Percentiles rank a stretch among this genome's conserved stretches.
phyloP scores from a whole-genome alignment of 2,329 filamentous ascomycete species.

The Hirsutella minnesotensis region DNA sequence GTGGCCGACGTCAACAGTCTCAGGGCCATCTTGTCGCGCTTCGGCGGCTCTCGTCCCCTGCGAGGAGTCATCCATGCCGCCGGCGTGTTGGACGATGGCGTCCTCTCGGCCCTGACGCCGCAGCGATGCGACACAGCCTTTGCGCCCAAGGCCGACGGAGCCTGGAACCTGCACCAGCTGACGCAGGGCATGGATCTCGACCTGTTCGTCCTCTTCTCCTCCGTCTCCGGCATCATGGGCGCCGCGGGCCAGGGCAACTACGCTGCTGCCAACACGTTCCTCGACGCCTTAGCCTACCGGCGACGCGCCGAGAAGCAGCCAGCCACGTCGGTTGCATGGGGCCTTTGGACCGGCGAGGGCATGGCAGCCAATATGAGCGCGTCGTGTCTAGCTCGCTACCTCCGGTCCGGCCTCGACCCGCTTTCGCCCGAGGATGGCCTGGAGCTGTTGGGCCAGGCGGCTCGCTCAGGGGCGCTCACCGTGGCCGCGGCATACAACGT shows the following conservation, averaged over 20 bases:
- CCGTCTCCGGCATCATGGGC: constrained; percentile 21
- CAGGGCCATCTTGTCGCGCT: constrained; percentile 3
- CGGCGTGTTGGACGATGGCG: constrained; percentile 5
- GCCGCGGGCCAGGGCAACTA: constrained; percentile 25
- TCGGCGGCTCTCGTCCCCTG: constrained; percentile 3
- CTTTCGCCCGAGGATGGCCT: too few species aligned
- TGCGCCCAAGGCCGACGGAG: constrained; percentile 18
- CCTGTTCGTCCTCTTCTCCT: constrained; percentile 24
- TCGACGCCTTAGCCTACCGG: constrained; percentile 23
- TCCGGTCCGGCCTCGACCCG: too few species aligned
- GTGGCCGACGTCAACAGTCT: constrained; percentile 3
- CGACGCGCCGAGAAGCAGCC: constrained; percentile 13
- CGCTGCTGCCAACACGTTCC: constrained; percentile 25
- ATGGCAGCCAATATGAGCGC: too few species aligned
- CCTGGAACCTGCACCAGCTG: constrained; percentile 19
- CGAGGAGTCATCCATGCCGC: constrained; percentile 8
- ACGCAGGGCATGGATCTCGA: constrained; percentile 12
- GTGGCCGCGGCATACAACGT: too few species aligned
- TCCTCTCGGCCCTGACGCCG: constrained; percentile 17
- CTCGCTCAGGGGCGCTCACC: too few species aligned
- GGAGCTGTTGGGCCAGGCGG: too few species aligned
- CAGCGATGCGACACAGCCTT: constrained; percentile 14
- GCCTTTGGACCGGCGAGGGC: too few species aligned
- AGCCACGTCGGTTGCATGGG: constrained; percentile 7
- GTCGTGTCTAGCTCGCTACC: too few species aligned